Base-by-base conservation (phyloP, 208 protist species). In the Porcisia hertigi region DNA sequence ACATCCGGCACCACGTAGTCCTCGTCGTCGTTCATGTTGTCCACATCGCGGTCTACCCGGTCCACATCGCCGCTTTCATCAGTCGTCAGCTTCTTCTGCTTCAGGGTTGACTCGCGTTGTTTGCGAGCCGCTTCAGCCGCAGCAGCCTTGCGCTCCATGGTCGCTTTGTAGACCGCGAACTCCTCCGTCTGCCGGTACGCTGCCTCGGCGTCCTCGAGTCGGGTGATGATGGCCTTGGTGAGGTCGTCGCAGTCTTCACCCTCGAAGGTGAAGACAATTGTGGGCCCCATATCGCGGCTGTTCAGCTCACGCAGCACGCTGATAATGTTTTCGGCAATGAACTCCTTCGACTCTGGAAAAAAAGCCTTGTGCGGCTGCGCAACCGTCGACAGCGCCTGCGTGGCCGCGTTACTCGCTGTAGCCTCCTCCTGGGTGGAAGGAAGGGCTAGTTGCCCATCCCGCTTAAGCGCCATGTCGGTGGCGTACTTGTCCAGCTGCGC, bases 231-330 rank as follows among this genome's bases (percentile, higher is more conserved):
- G 36, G 85, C 83, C 84, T 92, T 89, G 0, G 92, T 93, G 25
- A 98, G 78, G 71, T 97, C 88, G 25, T 95, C 89, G 77, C 96
- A 98, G 71, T 89, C 86, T 71, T 91, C 86, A n/a, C 86, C 88
- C 71, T 96, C 93, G 74, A 98, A 97, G 75, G 80, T 92, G 83
- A 98, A 98, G 67, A 98, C 91, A 76, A 98, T 94, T 20, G 86
- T 90, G 41, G 96, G 96, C 23, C 94, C 90, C 88, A 97, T 94
- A 58, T 97, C 85, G 30, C 92, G 84, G 36, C 82, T 82, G 75
- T 90, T 89, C n/a, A 98, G 81, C 83, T 96, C 89, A n/a, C 91
- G 83, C 80, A 98, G 79, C n/a, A 98, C 85, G 79, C 86, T 91
- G 72, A 96, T 92, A 23, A 97, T 91, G 81, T 96, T 87, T 58